phyloP scores from a whole-genome alignment of 164 flowering plant genomes.

The Chimonanthus salicifolius region DNA sequence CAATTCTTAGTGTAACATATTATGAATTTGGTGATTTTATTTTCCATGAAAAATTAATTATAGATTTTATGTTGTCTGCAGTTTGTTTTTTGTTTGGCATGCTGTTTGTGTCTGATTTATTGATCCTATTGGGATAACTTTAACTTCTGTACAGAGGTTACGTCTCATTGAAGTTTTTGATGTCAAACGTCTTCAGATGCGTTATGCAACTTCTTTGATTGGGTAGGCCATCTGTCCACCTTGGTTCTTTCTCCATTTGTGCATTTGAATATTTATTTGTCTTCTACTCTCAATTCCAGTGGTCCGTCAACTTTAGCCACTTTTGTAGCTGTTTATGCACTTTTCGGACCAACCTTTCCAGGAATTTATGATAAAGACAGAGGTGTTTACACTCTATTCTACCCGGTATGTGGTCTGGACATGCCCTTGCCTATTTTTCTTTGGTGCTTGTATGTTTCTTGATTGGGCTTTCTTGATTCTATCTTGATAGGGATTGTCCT shows the following conservation, averaged over 20 bases:
- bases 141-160: constrained; percentile 47
- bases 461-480: neutral
- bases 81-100: neutral
- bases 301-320: constrained; percentile 92
- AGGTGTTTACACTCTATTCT: constrained; percentile 82
- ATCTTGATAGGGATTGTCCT: constrained; percentile 66
- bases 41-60: neutral
- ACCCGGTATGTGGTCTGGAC: constrained; percentile 52
- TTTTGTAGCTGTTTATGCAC: constrained; percentile 91
- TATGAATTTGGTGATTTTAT: neutral
- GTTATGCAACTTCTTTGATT: constrained; percentile 83
- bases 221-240: constrained; percentile 47
- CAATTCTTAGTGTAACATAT: neutral
- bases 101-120: neutral
- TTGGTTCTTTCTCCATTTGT: neutral
- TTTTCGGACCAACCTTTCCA: constrained; percentile 97
- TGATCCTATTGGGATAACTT: constrained; percentile 1
- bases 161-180: constrained; percentile 95
- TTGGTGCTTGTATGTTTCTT: neutral
- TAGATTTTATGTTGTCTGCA: neutral
- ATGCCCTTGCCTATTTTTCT: neutral
- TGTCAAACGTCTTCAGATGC: constrained; percentile 90
- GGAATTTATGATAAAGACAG: constrained; percentile 90
- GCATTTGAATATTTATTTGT: neutral
- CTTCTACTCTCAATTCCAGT: constrained; percentile 31